A percentile compares a stretch with the other conserved stretches of the same genome.
Evolutionary conservation across 2,329 filamentous ascomycete species (phyloP).

Genomic region (Cladosporium sp.): DNA sequence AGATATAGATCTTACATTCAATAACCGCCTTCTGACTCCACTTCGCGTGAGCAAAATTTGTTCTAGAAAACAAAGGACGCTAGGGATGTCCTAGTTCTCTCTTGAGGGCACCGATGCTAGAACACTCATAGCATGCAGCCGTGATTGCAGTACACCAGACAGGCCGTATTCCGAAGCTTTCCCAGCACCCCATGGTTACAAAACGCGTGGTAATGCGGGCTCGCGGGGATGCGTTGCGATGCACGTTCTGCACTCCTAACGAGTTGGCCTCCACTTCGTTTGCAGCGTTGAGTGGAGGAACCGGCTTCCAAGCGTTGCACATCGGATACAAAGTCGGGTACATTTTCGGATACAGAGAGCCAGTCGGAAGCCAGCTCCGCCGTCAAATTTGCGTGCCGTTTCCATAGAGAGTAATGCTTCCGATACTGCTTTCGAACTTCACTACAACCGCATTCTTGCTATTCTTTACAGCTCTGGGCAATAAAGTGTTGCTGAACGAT

Average conservation of each 20-base stretch:
- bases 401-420: not conserved
- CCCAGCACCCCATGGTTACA: not conserved
- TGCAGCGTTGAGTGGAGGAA: not conserved
- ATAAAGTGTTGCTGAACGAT: not conserved
- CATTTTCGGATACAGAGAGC: not conserved
- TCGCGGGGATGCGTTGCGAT: not conserved
- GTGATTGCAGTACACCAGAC: not conserved
- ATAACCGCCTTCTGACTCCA: not conserved
- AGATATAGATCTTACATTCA: not conserved
- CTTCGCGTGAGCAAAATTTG: not conserved
- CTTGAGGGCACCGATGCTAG: not conserved
- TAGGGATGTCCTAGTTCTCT: not conserved
- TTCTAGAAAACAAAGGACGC: not conserved
- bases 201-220: not conserved
- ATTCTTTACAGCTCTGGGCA: not conserved
- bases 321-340: conserved; percentile 1
- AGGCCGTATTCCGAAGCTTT: not conserved
- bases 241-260: not conserved
- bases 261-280: conserved; percentile 1
- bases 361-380: not conserved
- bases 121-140: not conserved
- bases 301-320: not conserved
- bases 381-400: not conserved
- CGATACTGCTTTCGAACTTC: not conserved
- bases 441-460: not conserved